Evolutionary conservation across 2,329 filamentous ascomycete genomes (phyloP).

Genomic region (Emergomyces pasteurianus): DNA sequence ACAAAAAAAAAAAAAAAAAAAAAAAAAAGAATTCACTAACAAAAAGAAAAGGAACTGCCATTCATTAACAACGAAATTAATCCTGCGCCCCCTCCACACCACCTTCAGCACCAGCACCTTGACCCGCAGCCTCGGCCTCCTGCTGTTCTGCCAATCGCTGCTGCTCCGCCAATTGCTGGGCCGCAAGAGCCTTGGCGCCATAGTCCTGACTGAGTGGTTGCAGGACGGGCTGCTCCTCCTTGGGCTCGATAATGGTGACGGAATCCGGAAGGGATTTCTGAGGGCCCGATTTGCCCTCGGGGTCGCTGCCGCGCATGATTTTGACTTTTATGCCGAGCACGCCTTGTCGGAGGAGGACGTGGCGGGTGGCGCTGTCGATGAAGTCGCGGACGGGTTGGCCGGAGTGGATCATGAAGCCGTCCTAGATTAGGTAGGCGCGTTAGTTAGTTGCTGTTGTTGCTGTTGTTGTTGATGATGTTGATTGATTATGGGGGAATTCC

Average conservation of each 20-base stretch:
- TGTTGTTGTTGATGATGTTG: neutral
- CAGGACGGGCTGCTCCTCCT: constrained; percentile 93
- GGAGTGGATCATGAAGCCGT: constrained; percentile 99
- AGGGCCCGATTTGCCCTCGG: constrained; percentile 96
- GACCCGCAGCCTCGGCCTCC: constrained; percentile 30
- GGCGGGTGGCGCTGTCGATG: constrained; percentile 95
- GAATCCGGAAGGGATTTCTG: constrained; percentile 96
- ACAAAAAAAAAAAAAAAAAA: neutral
- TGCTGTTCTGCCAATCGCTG: constrained; percentile 48
- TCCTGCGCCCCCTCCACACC: constrained; percentile 36
- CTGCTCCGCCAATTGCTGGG: constrained; percentile 44
- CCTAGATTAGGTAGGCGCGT: constrained; percentile 29
- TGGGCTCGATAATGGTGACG: constrained; percentile 99
- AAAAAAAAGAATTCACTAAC: neutral
- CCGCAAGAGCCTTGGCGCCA: constrained; percentile 74
- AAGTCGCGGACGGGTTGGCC: constrained; percentile 99
- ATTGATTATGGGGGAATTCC: neutral
- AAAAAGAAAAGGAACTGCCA: neutral
- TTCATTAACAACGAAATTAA: constrained; percentile 17
- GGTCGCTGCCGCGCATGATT: constrained; percentile 99
- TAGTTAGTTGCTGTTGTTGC: neutral
- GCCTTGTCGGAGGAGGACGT: constrained; percentile 99
- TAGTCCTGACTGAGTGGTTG: constrained; percentile 98
- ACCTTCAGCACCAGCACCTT: constrained; percentile 10
- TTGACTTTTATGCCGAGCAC: constrained; percentile 99